Conservation (phyloP, 2,329 filamentous ascomycete genomes). For the Penicillium occitanis region DNA sequence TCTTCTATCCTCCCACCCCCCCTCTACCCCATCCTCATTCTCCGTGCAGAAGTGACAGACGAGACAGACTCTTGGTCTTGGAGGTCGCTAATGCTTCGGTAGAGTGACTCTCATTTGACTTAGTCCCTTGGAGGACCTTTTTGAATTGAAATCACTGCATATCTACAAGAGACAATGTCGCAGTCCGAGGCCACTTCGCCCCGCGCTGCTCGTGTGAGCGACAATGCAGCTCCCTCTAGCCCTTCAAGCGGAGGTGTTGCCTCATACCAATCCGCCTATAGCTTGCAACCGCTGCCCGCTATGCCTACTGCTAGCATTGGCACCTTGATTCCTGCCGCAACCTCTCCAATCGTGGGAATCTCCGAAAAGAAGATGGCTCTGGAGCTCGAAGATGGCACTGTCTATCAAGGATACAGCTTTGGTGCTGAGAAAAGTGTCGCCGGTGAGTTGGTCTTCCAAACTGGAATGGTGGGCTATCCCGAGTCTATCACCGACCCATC, state of each 20-base stretch:
- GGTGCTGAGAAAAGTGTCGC: conserved; percentile 91
- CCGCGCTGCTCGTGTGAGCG: conserved; percentile 25
- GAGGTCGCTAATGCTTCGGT: conserved; percentile 41
- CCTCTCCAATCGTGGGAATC: conserved; percentile 56
- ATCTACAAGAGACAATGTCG: conserved; percentile 15
- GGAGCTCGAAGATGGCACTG: conserved; percentile 86
- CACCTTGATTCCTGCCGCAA: conserved; percentile 56
- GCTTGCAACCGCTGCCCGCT: conserved; percentile 34
- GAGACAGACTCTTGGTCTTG: conserved; percentile 27
- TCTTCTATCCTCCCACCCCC: not conserved
- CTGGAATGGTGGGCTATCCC: conserved; percentile 97
- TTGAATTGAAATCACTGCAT: conserved; percentile 8
- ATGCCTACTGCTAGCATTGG: conserved; percentile 31
- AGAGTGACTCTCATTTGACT: conserved; percentile 33
- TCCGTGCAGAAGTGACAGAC: conserved; percentile 33
- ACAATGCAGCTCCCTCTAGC: conserved; percentile 34
- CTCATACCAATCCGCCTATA: conserved; percentile 36
- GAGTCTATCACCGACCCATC: conserved; percentile 89
- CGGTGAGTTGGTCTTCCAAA: conserved; percentile 98
- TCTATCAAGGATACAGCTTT: conserved; percentile 95
- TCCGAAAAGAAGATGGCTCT: conserved; percentile 71
- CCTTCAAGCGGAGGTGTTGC: conserved; percentile 44
- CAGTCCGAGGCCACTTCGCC: conserved; percentile 25
- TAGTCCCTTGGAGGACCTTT: conserved; percentile 42
- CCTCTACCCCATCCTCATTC: conserved; percentile 25